A percentile compares a stretch with the other conserved stretches of the same genome.
phyloP scores from a whole-genome alignment of 352 stramenopile genomes.

The Phytopythium oedochilum region DNA sequence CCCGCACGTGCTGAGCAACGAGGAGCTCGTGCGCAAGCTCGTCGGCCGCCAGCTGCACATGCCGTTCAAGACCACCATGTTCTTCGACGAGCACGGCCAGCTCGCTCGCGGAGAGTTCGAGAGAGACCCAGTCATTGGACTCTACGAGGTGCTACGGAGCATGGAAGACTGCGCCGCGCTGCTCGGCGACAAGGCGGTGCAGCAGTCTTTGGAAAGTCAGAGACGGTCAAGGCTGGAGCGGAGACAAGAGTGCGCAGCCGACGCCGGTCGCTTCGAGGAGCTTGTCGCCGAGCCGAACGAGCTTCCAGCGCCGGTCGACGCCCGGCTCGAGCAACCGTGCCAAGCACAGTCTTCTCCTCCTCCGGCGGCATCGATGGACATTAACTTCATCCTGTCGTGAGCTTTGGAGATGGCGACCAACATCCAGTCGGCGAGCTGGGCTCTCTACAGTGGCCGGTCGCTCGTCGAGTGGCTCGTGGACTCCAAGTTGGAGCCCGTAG shows the following conservation, averaged over 20 bases:
- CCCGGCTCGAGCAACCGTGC: too few species aligned
- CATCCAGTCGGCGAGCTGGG: too few species aligned
- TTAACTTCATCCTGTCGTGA: neutral
- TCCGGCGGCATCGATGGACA: neutral
- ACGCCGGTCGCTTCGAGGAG: neutral
- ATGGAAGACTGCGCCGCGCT: conserved; percentile 32
- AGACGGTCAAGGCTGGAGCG: too few species aligned
- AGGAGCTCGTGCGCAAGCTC: conserved; percentile 37
- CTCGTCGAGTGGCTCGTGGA: too few species aligned
- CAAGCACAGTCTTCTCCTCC: too few species aligned
- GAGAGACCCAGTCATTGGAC: conserved; percentile 25
- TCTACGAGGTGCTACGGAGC: conserved; percentile 31
- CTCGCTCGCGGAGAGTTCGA: conserved; percentile 27
- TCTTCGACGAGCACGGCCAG: conserved; percentile 27
- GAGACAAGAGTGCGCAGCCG: neutral
- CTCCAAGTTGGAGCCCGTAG: too few species aligned
- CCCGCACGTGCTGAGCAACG: conserved; percentile 24
- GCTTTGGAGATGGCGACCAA: neutral
- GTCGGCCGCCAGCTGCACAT: conserved; percentile 39
- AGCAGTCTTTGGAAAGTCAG: neutral
- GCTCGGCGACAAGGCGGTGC: conserved; percentile 9
- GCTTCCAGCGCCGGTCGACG: neutral
- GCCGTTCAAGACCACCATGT: conserved; percentile 33
- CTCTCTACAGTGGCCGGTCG: too few species aligned
- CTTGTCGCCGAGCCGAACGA: neutral